Conservation (phyloP, 257 asterid species). For the Scutellaria minor region DNA sequence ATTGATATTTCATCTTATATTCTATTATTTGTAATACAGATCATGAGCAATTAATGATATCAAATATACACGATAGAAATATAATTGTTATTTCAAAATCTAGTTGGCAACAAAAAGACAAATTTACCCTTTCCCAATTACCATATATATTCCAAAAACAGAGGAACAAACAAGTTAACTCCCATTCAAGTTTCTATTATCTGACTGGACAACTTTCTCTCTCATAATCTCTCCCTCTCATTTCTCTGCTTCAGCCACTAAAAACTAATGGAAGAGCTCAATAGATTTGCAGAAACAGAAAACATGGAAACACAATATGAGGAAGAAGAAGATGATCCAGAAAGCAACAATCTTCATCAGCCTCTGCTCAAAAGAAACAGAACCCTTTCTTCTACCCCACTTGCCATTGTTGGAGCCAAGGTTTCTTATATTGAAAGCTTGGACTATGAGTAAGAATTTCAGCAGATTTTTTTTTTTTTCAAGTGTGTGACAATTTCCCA, state of each 20-base stretch:
- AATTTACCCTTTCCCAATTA: conserved; percentile 5
- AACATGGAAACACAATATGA: conserved; percentile 20
- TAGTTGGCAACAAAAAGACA: conserved; percentile 27
- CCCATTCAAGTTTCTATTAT: conserved; percentile 31
- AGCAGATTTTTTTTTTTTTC: not conserved
- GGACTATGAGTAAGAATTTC: conserved; percentile 76
- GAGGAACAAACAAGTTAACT: conserved; percentile 24
- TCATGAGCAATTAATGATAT: too few relatives aligned
- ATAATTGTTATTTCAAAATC: not conserved
- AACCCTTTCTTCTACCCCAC: conserved; percentile 60
- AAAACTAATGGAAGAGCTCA: conserved; percentile 50
- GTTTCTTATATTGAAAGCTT: conserved; percentile 88
- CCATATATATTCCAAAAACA: conserved; percentile 31
- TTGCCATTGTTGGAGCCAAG: conserved; percentile 89
- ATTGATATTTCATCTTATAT: too few relatives aligned
- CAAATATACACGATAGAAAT: too few relatives aligned
- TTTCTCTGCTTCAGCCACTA: conserved; percentile 26
- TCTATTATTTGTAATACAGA: too few relatives aligned
- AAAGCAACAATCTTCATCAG: conserved; percentile 60
- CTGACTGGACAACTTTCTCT: conserved; percentile 26
- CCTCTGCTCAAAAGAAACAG: conserved; percentile 75
- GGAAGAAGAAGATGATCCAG: conserved; percentile 58
- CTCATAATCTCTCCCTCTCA: conserved; percentile 8
- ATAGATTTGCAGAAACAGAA: conserved; percentile 42
- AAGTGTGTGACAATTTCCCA: not conserved